Percentiles rank a stretch among this genome's conserved stretches.
Evolutionary conservation across 768 basidiomycete genomes (phyloP).

Genomic region (Leccinum arenicola): DNA sequence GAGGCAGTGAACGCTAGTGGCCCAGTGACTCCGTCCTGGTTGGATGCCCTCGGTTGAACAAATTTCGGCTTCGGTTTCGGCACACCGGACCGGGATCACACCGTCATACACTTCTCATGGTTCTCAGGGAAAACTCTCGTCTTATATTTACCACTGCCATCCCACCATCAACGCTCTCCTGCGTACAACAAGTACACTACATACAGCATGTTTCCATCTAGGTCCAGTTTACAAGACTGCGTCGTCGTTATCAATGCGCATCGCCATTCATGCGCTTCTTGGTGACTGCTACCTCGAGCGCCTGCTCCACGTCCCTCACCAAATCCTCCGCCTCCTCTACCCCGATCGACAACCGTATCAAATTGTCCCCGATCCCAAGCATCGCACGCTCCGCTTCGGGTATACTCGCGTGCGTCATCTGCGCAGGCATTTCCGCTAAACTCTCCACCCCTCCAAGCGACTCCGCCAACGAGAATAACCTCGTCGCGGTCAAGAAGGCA

Average conservation of each 20-base stretch:
- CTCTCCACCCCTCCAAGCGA: slow-evolving; percentile 91
- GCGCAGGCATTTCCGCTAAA: slow-evolving; percentile 80
- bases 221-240: not conserved
- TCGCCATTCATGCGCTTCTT: slow-evolving; percentile 5
- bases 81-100: not conserved
- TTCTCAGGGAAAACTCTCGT: not conserved
- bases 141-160: not conserved
- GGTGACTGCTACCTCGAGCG: slow-evolving; percentile 20
- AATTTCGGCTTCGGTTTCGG: not conserved
- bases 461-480: slow-evolving; percentile 82
- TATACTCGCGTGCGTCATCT: slow-evolving; percentile 86
- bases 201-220: not conserved
- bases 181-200: not conserved
- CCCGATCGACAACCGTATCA: slow-evolving; percentile 82
- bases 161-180: not conserved
- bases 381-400: slow-evolving; percentile 61
- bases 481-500: slow-evolving; percentile 60
- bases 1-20: too few relatives aligned
- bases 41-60: not conserved
- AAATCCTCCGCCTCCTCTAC: slow-evolving; percentile 88
- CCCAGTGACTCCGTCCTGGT: too few relatives aligned
- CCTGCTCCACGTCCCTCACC: slow-evolving; percentile 36
- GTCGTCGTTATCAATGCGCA: not conserved
- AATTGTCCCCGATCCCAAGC: slow-evolving; percentile 74
- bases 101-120: not conserved